Percentiles rank a stretch among this genome's conserved stretches.
Conservation (phyloP, 352 stramenopile genomes). For the Pythium dissotocum region DNA sequence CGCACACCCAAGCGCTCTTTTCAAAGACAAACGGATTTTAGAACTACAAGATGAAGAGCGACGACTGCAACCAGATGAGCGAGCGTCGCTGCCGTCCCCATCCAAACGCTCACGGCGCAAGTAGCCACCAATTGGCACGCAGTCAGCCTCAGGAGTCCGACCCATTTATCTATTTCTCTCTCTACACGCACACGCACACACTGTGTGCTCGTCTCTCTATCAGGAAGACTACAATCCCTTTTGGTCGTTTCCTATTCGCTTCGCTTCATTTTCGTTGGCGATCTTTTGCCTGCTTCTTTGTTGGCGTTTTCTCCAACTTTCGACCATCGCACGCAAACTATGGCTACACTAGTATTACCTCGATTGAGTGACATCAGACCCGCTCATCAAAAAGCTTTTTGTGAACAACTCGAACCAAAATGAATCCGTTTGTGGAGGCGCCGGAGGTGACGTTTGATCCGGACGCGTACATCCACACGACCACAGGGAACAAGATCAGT, state of each 20-base stretch:
- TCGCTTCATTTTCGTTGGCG: not conserved
- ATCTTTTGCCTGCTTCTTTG: not conserved
- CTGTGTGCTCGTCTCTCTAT: not conserved
- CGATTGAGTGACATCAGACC: not conserved
- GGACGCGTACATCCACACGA: constrained; percentile 40
- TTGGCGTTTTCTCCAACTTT: constrained; percentile 2
- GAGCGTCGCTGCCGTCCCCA: constrained; percentile 39
- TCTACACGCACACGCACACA: not conserved
- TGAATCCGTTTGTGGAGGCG: constrained; percentile 39
- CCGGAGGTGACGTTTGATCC: constrained; percentile 30
- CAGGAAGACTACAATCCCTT: not conserved
- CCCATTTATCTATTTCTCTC: constrained; percentile 3
- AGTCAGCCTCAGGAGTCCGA: no score
- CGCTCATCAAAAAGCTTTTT: not conserved
- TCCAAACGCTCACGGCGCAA: constrained; percentile 52
- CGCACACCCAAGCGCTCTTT: constrained; percentile 34
- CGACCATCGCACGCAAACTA: not conserved
- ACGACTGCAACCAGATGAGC: constrained; percentile 56
- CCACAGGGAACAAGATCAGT: constrained; percentile 46
- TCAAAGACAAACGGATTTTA: constrained; percentile 74
- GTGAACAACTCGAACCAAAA: constrained; percentile 5
- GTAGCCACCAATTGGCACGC: not conserved
- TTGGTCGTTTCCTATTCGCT: not conserved
- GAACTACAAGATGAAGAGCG: constrained; percentile 80
- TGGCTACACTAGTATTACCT: not conserved